These are phyloP conservation scores for Taphrina populina DNA, from an alignment of 1,139 yeast genomes.

Conservation along the genomic window DNA sequence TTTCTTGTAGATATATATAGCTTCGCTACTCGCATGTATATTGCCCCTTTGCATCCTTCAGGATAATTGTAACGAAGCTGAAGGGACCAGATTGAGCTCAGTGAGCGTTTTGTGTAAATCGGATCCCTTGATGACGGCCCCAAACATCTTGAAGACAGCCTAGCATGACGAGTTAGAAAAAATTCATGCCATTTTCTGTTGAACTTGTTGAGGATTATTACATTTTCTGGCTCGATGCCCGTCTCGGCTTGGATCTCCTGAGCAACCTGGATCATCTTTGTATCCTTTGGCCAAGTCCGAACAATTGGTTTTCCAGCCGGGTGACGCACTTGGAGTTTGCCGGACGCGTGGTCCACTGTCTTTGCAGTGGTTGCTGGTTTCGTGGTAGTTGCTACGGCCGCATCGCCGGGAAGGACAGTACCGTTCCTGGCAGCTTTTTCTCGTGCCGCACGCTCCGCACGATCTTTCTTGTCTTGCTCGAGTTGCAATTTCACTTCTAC, in stretches of 20 bases:
- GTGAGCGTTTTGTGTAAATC: conserved; percentile 19
- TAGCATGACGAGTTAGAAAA: background rate
- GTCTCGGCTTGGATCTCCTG: conserved; percentile 36
- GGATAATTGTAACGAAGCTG: conserved; percentile 24
- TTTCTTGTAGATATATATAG: no score
- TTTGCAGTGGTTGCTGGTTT: conserved; percentile 37
- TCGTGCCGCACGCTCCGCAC: conserved; percentile 40
- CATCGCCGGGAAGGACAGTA: conserved; percentile 21
- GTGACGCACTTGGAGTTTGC: conserved; percentile 44
- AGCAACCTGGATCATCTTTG: conserved; percentile 45
- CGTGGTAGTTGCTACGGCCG: conserved; percentile 36
- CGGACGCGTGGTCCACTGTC: conserved; percentile 42
- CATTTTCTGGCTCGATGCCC: conserved; percentile 40
- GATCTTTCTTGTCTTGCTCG: conserved; percentile 46
- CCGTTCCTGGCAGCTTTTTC: conserved; percentile 37
- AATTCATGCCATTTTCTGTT: background rate
- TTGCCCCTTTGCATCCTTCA: no score
- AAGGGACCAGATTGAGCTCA: conserved; percentile 23
- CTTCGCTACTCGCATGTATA: no score
- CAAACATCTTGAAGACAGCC: conserved; percentile 30
- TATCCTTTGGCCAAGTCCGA: conserved; percentile 42
- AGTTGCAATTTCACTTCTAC: conserved; percentile 45
- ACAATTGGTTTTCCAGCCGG: conserved; percentile 41
- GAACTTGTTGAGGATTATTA: background rate
- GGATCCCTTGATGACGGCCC: conserved; percentile 7